Percentiles rank a stretch among this genome's conserved stretches.
Evolutionary conservation across 208 protist species (phyloP).

Genomic region (Phytomonas francai): DNA sequence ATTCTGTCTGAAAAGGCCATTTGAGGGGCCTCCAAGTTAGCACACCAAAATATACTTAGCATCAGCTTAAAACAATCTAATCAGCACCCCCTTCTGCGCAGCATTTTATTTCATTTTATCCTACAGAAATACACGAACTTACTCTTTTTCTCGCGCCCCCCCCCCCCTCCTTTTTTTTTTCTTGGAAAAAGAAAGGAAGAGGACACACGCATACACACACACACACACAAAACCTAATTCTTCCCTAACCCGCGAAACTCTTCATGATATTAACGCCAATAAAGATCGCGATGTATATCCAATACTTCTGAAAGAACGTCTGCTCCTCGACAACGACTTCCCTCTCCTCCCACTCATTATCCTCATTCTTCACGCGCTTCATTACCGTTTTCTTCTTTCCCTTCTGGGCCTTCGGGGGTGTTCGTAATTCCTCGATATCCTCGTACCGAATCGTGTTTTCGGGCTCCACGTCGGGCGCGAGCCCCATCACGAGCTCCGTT

Average conservation of each 20-base stretch:
- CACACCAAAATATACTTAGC: neutral
- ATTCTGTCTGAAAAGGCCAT: neutral
- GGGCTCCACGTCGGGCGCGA: slow-evolving; percentile 29
- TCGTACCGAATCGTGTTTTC: slow-evolving; percentile 57
- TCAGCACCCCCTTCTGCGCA: neutral
- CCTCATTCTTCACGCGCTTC: slow-evolving; percentile 32
- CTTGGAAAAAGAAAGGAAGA: slow-evolving; percentile 9
- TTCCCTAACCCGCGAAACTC: neutral
- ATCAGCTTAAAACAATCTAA: neutral
- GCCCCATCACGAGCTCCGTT: slow-evolving; percentile 28
- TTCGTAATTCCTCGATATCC: slow-evolving; percentile 27
- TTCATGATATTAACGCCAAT: slow-evolving; percentile 51
- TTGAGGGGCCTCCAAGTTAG: neutral
- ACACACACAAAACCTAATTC: neutral
- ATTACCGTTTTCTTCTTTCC: slow-evolving; percentile 22
- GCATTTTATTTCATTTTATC: slow-evolving; percentile 1
- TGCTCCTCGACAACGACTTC: slow-evolving; percentile 64
- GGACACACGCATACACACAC: slow-evolving; percentile 9
- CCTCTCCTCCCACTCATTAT: slow-evolving; percentile 52
- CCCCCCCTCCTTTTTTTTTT: slow-evolving; percentile 2
- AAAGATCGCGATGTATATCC: slow-evolving; percentile 68
- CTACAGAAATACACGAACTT: neutral
- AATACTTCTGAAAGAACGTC: slow-evolving; percentile 87
- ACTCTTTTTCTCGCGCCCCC: neutral
- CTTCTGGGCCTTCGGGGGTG: slow-evolving; percentile 18